These are phyloP conservation scores for Mrakia blollopis DNA, from an alignment of 768 basidiomycete species.

Conservation along the genomic window DNA sequence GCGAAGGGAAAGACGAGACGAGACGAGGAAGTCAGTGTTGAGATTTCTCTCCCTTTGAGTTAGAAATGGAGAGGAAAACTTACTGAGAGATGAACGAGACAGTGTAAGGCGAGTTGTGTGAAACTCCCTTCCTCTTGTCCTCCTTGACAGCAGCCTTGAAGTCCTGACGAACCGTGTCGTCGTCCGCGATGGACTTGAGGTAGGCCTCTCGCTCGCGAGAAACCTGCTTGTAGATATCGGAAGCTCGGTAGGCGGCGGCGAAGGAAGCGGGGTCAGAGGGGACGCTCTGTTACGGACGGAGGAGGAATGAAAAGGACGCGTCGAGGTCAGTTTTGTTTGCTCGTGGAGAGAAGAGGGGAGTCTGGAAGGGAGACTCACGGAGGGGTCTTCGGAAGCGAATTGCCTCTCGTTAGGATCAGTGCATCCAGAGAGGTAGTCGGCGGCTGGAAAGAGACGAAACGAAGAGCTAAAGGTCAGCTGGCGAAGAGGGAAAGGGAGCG, in stretches of 20 bases:
- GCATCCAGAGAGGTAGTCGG: slow-evolving; percentile 69
- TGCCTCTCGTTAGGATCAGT: slow-evolving; percentile 76
- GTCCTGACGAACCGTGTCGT: slow-evolving; percentile 52
- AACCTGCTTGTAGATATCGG: too few species aligned
- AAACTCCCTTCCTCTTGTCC: slow-evolving; percentile 73
- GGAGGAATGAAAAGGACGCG: neutral
- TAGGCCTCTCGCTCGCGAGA: too few species aligned
- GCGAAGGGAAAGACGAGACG: too few species aligned
- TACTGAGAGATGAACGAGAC: slow-evolving; percentile 69
- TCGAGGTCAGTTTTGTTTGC: neutral
- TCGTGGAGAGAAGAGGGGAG: neutral
- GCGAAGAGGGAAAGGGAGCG: neutral
- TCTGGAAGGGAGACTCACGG: neutral
- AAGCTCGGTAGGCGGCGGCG: too few species aligned
- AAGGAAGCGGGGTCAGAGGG: slow-evolving; percentile 47
- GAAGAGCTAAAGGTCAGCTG: neutral
- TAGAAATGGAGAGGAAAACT: too few species aligned
- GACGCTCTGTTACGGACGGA: slow-evolving; percentile 46
- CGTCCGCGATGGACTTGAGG: slow-evolving; percentile 21
- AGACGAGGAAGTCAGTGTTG: too few species aligned
- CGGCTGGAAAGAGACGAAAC: slow-evolving; percentile 42
- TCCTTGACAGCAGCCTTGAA: slow-evolving; percentile 69
- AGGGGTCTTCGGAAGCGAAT: slow-evolving; percentile 52
- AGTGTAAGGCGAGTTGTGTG: slow-evolving; percentile 74
- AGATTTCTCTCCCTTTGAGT: too few species aligned